Percentiles rank a stretch among this genome's conserved stretches.
Evolutionary conservation across 2,329 filamentous ascomycete genomes (phyloP).

Genomic region (Fusarium veterinarium): DNA sequence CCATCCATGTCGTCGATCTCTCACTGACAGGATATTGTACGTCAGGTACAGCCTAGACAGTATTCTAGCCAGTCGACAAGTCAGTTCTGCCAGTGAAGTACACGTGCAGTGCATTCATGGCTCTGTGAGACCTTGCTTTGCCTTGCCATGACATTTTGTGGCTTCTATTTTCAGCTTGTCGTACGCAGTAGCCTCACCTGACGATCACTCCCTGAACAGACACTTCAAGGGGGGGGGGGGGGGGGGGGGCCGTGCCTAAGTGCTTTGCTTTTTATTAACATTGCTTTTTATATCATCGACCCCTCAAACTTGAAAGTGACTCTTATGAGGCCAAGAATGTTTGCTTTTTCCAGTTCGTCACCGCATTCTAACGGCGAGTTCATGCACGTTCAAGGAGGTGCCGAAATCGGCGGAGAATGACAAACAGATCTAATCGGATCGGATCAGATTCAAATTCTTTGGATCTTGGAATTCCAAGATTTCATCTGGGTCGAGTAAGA

Average conservation of each 20-base stretch:
- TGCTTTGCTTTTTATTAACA: not conserved
- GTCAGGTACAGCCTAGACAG: not conserved
- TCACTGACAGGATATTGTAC: not conserved
- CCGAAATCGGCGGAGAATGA: not conserved
- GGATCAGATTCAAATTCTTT: not conserved
- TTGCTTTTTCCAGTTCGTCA: constrained; percentile 14
- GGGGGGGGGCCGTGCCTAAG: not conserved
- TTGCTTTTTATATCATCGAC: constrained; percentile 29
- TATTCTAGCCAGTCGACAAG: not conserved
- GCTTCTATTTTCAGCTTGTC: constrained; percentile 1
- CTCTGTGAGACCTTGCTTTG: not conserved
- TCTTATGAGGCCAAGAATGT: not conserved
- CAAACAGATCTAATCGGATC: not conserved
- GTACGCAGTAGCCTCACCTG: constrained; percentile 14
- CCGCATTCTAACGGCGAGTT: not conserved
- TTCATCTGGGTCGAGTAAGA: not conserved
- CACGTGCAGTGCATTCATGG: not conserved
- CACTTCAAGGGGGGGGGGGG: not conserved
- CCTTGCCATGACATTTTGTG: not conserved
- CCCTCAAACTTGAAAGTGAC: not conserved
- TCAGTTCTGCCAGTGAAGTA: not conserved
- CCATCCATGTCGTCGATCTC: constrained; percentile 31
- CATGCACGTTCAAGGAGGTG: not conserved
- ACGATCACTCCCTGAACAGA: not conserved
- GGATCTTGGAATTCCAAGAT: not conserved